These are phyloP conservation scores for Calonectria hongkongensis DNA, from an alignment of 2,329 filamentous ascomycete genomes.

Conservation along the genomic window DNA sequence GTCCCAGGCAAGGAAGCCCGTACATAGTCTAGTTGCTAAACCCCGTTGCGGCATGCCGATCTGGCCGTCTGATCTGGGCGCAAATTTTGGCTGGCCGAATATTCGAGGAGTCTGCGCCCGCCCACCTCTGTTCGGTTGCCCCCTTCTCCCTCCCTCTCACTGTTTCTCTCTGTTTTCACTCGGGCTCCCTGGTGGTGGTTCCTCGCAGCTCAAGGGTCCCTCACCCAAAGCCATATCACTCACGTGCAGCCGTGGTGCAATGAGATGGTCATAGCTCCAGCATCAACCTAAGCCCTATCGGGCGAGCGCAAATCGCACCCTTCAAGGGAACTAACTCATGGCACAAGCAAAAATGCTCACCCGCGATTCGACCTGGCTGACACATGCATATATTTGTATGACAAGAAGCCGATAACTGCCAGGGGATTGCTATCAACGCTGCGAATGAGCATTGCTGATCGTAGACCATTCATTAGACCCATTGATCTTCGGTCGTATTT, in stretches of 20 bases:
- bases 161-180: conserved; percentile 15
- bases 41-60: conserved; percentile 47
- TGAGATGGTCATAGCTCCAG: conserved; percentile 58
- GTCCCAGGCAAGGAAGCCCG: conserved; percentile 16
- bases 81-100: conserved; percentile 31
- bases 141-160: conserved; percentile 15
- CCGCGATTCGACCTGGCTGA: conserved; percentile 42
- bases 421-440: conserved; percentile 34
- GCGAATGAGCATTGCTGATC: conserved; percentile 45
- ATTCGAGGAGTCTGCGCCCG: conserved; percentile 33
- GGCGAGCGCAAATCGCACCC: conserved; percentile 38
- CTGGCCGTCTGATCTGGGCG: conserved; percentile 40
- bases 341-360: conserved; percentile 34
- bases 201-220: conserved; percentile 15
- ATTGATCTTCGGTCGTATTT: conserved; percentile 27
- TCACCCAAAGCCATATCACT: conserved; percentile 42
- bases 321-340: conserved; percentile 34
- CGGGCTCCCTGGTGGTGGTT: not conserved
- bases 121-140: conserved; percentile 30
- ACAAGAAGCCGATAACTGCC: conserved; percentile 35
- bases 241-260: conserved; percentile 48
- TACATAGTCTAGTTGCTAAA: conserved; percentile 24
- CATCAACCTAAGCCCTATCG: conserved; percentile 53
- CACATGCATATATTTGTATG: conserved; percentile 49
- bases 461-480: conserved; percentile 36